phyloP scores from a whole-genome alignment of 495 filamentous ascomycete species.

The Chaetomidium leptoderma region DNA sequence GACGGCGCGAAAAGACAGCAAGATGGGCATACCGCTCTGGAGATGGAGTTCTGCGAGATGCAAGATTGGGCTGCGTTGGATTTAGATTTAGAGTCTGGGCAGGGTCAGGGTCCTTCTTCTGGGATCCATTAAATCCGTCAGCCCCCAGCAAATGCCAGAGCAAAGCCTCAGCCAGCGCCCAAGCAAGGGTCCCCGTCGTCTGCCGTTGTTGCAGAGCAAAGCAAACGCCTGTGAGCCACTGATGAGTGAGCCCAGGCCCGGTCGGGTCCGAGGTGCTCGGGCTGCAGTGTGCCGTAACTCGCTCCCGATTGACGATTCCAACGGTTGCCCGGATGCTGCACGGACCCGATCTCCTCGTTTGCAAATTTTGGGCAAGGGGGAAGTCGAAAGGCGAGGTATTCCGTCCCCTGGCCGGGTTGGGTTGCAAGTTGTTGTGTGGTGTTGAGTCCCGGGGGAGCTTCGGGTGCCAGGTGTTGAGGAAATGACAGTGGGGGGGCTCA shows the following conservation, averaged over 20 bases:
- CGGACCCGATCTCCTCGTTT: too few relatives aligned
- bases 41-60: neutral
- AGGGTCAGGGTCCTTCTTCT: slow-evolving; percentile 16
- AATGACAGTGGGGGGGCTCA: too few relatives aligned
- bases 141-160: neutral
- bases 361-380: too few relatives aligned
- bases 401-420: too few relatives aligned
- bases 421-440: too few relatives aligned
- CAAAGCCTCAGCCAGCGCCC: neutral
- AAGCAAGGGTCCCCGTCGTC: slow-evolving; percentile 4
- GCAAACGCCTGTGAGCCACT: neutral
- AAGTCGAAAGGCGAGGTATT: too few relatives aligned
- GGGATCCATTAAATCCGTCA: slow-evolving; percentile 2
- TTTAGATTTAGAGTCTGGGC: neutral
- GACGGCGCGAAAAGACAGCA: neutral
- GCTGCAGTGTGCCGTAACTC: neutral
- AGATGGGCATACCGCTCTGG: slow-evolving; percentile 23
- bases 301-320: too few relatives aligned
- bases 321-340: too few relatives aligned
- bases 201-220: neutral
- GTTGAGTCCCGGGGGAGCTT: too few relatives aligned
- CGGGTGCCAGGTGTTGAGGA: too few relatives aligned
- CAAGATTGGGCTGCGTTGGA: slow-evolving; percentile 1
- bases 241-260: neutral
- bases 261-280: neutral